These are phyloP conservation scores for Conringia planisiliqua DNA, from an alignment of 345 rosid genomes.

Conservation along the genomic window DNA sequence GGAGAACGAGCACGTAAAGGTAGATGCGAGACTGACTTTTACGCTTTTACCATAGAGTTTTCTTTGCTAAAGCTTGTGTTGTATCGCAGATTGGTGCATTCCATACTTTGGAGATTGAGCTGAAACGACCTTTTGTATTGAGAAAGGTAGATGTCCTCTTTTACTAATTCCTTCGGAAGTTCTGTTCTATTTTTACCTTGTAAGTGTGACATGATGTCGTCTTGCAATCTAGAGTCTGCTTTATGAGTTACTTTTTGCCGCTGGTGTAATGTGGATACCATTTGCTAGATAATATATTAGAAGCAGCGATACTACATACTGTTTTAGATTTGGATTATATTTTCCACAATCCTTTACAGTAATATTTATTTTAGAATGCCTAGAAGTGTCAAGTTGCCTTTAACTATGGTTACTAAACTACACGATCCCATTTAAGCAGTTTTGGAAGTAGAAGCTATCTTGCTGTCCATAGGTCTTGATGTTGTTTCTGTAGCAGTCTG, in stretches of 20 bases:
- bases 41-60: neutral
- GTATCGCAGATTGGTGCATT: conserved; percentile 78
- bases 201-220: neutral
- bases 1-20: conserved; percentile 91
- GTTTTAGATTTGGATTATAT: neutral
- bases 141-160: conserved; percentile 56
- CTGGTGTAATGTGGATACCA: neutral
- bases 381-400: neutral
- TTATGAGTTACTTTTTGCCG: neutral
- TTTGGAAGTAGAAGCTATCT: neutral
- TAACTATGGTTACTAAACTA: neutral
- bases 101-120: conserved; percentile 84
- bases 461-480: neutral
- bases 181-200: conserved; percentile 1
- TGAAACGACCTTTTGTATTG: conserved; percentile 78
- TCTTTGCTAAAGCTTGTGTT: conserved; percentile 3
- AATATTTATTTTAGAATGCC: neutral
- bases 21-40: conserved; percentile 20
- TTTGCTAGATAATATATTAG: neutral
- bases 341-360: neutral
- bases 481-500: neutral
- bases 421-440: neutral
- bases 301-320: neutral
- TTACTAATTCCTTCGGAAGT: neutral
- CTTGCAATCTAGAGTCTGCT: neutral